Percentiles rank a stretch among this genome's conserved stretches.
These are phyloP conservation scores for Trichoderma erinaceum DNA, from an alignment of 495 filamentous ascomycete species.

Conservation along the genomic window DNA sequence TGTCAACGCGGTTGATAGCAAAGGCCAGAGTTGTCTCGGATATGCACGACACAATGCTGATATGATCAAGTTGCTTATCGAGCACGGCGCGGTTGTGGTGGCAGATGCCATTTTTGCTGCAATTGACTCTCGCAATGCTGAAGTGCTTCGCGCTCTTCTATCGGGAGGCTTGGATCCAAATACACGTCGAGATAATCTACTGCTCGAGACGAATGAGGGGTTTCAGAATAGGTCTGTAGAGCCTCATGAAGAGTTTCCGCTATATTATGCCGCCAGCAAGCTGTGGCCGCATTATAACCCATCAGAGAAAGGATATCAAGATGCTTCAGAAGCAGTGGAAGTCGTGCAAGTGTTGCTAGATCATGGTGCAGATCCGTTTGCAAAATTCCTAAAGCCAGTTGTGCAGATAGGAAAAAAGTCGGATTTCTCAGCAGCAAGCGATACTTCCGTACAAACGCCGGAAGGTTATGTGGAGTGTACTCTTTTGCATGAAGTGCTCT, in stretches of 20 bases:
- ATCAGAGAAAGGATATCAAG: background rate
- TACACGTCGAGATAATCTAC: background rate
- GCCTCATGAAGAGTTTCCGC: background rate
- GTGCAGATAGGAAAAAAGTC: background rate
- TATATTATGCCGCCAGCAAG: background rate
- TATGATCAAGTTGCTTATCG: background rate
- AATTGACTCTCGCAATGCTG: conserved; percentile 33
- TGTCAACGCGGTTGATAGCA: conserved; percentile 28
- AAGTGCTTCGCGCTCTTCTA: conserved; percentile 20
- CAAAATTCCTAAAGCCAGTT: background rate
- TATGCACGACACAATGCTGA: conserved; percentile 15
- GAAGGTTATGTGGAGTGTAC: background rate
- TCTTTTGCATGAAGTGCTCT: background rate
- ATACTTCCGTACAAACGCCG: background rate
- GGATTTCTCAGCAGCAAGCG: background rate
- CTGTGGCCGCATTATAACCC: background rate
- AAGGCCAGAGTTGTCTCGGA: conserved; percentile 21
- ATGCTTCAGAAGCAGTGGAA: background rate
- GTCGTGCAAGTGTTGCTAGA: background rate
- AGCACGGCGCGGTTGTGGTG: background rate
- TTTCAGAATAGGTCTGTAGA: background rate
- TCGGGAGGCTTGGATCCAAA: background rate
- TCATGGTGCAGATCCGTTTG: background rate
- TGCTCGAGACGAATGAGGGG: conserved; percentile 27
- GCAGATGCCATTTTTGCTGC: conserved; percentile 6